Conservation (phyloP, 2,329 filamentous ascomycete genomes). For the Seiridium unicorne region DNA sequence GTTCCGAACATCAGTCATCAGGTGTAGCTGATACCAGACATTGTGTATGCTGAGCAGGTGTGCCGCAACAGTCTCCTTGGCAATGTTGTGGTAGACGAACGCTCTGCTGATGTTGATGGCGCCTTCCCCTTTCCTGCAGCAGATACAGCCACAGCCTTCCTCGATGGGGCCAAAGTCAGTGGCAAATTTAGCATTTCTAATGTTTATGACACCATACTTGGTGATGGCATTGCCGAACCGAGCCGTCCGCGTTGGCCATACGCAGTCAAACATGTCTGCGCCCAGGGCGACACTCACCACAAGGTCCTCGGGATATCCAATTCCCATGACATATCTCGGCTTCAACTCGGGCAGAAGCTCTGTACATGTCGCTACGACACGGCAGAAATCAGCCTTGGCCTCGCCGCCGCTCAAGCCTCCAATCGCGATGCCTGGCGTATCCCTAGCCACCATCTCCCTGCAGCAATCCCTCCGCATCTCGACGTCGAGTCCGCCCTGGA, state of each 20-base stretch:
- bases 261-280: conserved; percentile 99
- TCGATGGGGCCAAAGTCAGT: conserved; percentile 83
- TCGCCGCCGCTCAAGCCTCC: conserved; percentile 93
- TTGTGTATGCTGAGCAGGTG: conserved; percentile 88
- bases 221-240: conserved; percentile 95
- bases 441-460: conserved; percentile 78
- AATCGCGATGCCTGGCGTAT: conserved; percentile 95
- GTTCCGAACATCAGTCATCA: conserved; percentile 75
- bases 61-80: conserved; percentile 93
- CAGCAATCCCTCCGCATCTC: conserved; percentile 84
- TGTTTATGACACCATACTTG: conserved; percentile 74
- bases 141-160: conserved; percentile 75
- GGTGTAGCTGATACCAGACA: conserved; percentile 82
- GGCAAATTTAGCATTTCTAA: conserved; percentile 73
- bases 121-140: conserved; percentile 67
- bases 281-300: conserved; percentile 87
- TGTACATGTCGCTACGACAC: conserved; percentile 85
- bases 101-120: conserved; percentile 82
- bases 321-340: conserved; percentile 98
- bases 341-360: conserved; percentile 81
- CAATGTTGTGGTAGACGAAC: conserved; percentile 86
- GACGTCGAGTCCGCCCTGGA: conserved; percentile 90
- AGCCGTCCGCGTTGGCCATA: conserved; percentile 96
- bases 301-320: conserved; percentile 94
- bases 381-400: conserved; percentile 89